These are phyloP conservation scores for Tylopilus plumbeoviolaceoides DNA, from an alignment of 768 basidiomycete species.

Conservation along the genomic window DNA sequence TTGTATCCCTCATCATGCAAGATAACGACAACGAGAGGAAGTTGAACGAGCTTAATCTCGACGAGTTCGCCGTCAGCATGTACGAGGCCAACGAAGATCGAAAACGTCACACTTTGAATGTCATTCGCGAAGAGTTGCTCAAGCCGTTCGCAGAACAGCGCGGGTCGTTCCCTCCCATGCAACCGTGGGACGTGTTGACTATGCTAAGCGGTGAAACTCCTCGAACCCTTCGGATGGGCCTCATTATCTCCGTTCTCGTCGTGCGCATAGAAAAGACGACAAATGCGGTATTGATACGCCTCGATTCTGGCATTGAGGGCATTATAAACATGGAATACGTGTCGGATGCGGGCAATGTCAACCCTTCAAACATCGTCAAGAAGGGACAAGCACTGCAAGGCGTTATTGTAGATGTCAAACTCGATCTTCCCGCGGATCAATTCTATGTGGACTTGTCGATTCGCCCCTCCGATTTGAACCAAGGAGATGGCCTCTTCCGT, in stretches of 20 bases:
- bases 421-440: slow-evolving; percentile 54
- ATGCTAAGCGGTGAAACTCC: slow-evolving; percentile 95
- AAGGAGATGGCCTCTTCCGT: slow-evolving; percentile 61
- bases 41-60: slow-evolving; percentile 85
- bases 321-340: slow-evolving; percentile 60
- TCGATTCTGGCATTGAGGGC: slow-evolving; percentile 95
- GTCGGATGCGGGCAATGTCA: slow-evolving; percentile 41
- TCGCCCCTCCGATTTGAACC: slow-evolving; percentile 54
- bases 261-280: slow-evolving; percentile 40
- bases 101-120: slow-evolving; percentile 85
- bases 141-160: slow-evolving; percentile 78
- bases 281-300: slow-evolving; percentile 53
- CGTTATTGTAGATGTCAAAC: slow-evolving; percentile 69
- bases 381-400: slow-evolving; percentile 80
- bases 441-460: slow-evolving; percentile 76
- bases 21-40: slow-evolving; percentile 76
- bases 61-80: slow-evolving; percentile 93
- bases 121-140: slow-evolving; percentile 84
- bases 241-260: slow-evolving; percentile 77
- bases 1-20: slow-evolving; percentile 81
- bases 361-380: slow-evolving; percentile 49
- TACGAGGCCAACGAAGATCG: slow-evolving; percentile 77
- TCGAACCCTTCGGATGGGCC: slow-evolving; percentile 69
- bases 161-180: slow-evolving; percentile 55
- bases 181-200: slow-evolving; percentile 78